Base-by-base conservation (phyloP, 2,329 filamentous ascomycete genomes). In the Hymenoscyphus occultus region DNA sequence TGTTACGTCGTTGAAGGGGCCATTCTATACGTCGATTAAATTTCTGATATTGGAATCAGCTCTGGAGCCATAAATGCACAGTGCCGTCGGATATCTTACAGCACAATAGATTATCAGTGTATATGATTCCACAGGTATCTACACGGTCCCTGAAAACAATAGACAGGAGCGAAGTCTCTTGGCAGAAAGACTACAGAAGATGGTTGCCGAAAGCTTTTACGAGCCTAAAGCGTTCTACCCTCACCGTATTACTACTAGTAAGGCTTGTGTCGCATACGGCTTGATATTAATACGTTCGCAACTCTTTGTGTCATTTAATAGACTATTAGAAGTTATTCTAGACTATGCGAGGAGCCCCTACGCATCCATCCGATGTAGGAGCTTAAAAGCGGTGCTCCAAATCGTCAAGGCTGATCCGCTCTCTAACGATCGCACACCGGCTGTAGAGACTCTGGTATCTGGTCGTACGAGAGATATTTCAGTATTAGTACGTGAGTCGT, bases 351-450 rank as follows among this genome's bases (percentile, higher is more conserved):
- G 86, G 28, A 96, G 93, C 74, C 93, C 97, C 68, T 92, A 96
- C 74, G 92, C 93, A 28, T 96, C 93, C 10, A 90, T 98, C 56
- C 90, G 93, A 71, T 97, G 92, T 76, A 92, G 93, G 76, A 94
- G 91, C 74, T 79, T 98, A 71, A 96, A 95, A 76, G 96, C 93
- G 74, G 86, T 99, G 64, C 92, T 92, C 62, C 90, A 94, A 69
- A 88, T 99, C 64, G 82, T 99, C 13, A 93, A 97, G 74, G 96
- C 93, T 22, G 94, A 98, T 72, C 90, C 94, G 0, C 89, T 89
- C 12, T 91, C 98, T 60, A 85, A 99, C n/a, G 92, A 96, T 72
- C 86, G 90, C 65, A 88, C 92, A 64, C 86, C 87, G 14, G 84
- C 86, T 16, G 89, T 97, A 56, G 87, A 96, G 70, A 84, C 86